A percentile compares a stretch with the other conserved stretches of the same genome.
phyloP scores from a whole-genome alignment of 768 basidiomycete species.

The Leccinum subtestaceum region DNA sequence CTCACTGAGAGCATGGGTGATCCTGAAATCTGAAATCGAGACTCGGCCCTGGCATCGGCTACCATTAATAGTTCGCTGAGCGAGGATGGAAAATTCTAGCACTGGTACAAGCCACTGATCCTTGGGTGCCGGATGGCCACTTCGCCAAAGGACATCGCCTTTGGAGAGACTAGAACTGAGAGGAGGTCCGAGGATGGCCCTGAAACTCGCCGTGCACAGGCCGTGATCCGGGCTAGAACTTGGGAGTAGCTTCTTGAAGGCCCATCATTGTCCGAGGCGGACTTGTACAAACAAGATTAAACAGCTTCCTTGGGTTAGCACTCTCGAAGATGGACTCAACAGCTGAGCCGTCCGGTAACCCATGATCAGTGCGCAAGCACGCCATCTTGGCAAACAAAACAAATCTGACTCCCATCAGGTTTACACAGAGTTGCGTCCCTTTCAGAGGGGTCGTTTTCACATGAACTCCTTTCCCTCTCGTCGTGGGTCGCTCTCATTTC shows the following conservation, averaged over 20 bases:
- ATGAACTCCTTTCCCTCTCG: conserved; percentile 11
- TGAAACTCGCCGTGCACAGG: conserved; percentile 6
- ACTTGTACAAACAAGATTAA: conserved; percentile 8
- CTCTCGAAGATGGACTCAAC: not conserved
- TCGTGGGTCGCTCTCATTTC: conserved; percentile 3
- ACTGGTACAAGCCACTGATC: not conserved
- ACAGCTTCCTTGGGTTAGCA: not conserved
- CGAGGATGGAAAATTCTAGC: not conserved
- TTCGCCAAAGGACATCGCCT: not conserved
- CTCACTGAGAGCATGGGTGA: not conserved
- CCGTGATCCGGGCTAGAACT: conserved; percentile 12
- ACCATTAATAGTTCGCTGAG: not conserved
- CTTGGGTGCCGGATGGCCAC: not conserved
- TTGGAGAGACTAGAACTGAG: not conserved
- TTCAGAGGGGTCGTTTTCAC: conserved; percentile 6
- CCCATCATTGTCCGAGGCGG: not conserved
- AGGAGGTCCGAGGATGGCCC: not conserved
- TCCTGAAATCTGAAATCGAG: not conserved
- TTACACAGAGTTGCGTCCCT: conserved; percentile 5
- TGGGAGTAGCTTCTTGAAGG: not conserved
- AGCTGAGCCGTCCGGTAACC: not conserved
- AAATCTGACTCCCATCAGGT: not conserved
- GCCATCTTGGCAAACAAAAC: not conserved
- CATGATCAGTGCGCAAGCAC: not conserved
- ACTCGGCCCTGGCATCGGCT: not conserved